Evolutionary conservation across 768 basidiomycete species (phyloP).

Genomic region (Wakefieldia striispora): DNA sequence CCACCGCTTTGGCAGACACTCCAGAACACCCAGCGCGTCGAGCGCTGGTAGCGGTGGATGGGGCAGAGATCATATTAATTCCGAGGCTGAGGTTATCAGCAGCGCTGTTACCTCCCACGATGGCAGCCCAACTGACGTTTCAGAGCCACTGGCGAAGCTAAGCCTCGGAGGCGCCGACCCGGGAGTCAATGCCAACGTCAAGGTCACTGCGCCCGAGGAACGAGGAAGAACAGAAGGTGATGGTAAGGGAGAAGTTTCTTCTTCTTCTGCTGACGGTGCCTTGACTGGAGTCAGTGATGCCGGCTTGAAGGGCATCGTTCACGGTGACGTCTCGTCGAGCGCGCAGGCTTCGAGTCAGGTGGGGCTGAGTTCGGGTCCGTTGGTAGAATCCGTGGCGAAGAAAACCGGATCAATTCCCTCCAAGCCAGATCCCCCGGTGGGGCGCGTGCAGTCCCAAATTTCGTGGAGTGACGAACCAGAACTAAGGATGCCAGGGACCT

Average conservation of each 20-base stretch:
- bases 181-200: conserved; percentile 42
- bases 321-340: neutral
- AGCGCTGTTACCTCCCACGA: conserved; percentile 37
- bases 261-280: conserved; percentile 15
- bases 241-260: conserved; percentile 25
- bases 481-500: conserved; percentile 52
- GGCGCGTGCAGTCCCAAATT: conserved; percentile 1
- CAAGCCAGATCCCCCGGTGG: neutral
- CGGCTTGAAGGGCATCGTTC: conserved; percentile 12
- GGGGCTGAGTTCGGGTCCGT: neutral
- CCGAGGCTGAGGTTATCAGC: conserved; percentile 27
- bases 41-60: conserved; percentile 35
- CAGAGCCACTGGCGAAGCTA: conserved; percentile 24
- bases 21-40: conserved; percentile 27
- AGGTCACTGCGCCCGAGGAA: conserved; percentile 34
- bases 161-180: conserved; percentile 33
- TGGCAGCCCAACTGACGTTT: conserved; percentile 20
- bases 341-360: neutral
- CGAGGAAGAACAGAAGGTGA: conserved; percentile 12
- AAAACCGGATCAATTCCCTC: neutral
- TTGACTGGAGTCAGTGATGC: conserved; percentile 19
- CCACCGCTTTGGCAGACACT: conserved; percentile 28
- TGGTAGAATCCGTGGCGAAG: conserved; percentile 3
- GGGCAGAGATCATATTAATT: conserved; percentile 33
- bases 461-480: conserved; percentile 31